Base-by-base conservation (phyloP, 2,329 filamentous ascomycete species). In the Pestalotiopsis sp. region DNA sequence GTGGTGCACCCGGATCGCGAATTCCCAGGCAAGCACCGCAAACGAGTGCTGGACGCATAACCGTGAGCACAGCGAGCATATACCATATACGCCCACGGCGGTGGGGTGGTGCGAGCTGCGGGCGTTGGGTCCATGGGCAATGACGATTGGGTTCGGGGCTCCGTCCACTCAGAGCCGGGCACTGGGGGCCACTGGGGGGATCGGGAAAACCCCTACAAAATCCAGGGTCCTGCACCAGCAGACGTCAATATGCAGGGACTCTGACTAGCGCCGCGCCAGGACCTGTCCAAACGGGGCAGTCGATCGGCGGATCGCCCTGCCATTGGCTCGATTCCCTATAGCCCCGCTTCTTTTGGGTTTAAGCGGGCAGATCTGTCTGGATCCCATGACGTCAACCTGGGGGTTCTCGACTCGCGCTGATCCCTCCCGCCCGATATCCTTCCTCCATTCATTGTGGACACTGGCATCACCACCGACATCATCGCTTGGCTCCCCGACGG, bases 1-100 rank as follows among this genome's bases (percentile, higher is more conserved):
- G 95, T 98, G 63, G 95, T 97, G 72, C 95, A 98, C 80, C 95
- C 95, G 0, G 93, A 97, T 70, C 87, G 95, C 68, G 92, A 95
- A 71, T 91, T 93, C 74, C 91, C 92, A n/a, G 92, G 93, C 74
- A 88, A 88, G 79, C 83, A 86, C 64, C 79, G 82, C 61, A 78
- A 79, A 71, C 79, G 82, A 41, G 79, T 73, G n/a, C 73, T 73
- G 23, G 14, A 17, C 31, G 45, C 14, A 52, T 52, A 14, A 17
- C 5, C 7, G 17, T 20, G 17, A 52, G 45, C 13, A 9, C 9
- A 3, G 45, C n/a, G 1, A 17, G 58, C 58, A 36, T 61, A 20
- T 27, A 13, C 23, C 58, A 36, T 61, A 20, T 27, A 13, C 23
- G 56, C 58, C 12, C 23, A 25, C 23, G 56, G 12, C 25, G 56